These are phyloP conservation scores for Hymenoscyphus occultus DNA, from an alignment of 2,329 filamentous ascomycete species.

Conservation along the genomic window DNA sequence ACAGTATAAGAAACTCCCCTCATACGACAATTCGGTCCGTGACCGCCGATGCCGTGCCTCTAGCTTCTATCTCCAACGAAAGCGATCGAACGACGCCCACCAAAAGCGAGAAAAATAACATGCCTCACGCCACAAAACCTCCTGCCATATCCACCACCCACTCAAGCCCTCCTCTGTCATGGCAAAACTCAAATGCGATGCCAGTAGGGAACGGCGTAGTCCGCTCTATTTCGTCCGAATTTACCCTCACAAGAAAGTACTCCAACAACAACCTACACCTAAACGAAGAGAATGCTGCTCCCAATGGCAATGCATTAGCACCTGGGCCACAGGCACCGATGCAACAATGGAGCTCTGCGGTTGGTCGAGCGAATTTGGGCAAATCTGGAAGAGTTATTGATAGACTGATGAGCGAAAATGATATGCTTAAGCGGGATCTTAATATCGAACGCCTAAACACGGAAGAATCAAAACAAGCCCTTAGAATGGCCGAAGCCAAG, in stretches of 20 bases:
- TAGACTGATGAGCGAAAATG: slow-evolving; percentile 76
- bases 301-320: slow-evolving; percentile 6
- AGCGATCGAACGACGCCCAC: slow-evolving; percentile 14
- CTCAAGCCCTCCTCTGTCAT: slow-evolving; percentile 25
- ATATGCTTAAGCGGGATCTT: slow-evolving; percentile 70
- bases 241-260: slow-evolving; percentile 29
- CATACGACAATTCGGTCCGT: slow-evolving; percentile 33
- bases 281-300: slow-evolving; percentile 18
- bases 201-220: slow-evolving; percentile 23
- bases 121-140: slow-evolving; percentile 25
- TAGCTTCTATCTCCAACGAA: slow-evolving; percentile 18
- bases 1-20: slow-evolving; percentile 18
- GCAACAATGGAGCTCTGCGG: slow-evolving; percentile 59
- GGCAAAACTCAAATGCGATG: slow-evolving; percentile 25
- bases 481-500: slow-evolving; percentile 66
- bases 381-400: slow-evolving; percentile 80
- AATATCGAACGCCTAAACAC: slow-evolving; percentile 62
- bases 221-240: slow-evolving; percentile 34
- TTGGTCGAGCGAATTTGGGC: slow-evolving; percentile 67
- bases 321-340: slow-evolving; percentile 1
- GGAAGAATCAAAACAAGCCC: slow-evolving; percentile 68
- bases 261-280: slow-evolving; percentile 22
- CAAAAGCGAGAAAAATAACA: slow-evolving; percentile 20
- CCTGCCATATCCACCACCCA: slow-evolving; percentile 19
- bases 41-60: slow-evolving; percentile 24